These are phyloP conservation scores for Beta corolliflora DNA, from an alignment of 179 eudicot species.

Conservation along the genomic window DNA sequence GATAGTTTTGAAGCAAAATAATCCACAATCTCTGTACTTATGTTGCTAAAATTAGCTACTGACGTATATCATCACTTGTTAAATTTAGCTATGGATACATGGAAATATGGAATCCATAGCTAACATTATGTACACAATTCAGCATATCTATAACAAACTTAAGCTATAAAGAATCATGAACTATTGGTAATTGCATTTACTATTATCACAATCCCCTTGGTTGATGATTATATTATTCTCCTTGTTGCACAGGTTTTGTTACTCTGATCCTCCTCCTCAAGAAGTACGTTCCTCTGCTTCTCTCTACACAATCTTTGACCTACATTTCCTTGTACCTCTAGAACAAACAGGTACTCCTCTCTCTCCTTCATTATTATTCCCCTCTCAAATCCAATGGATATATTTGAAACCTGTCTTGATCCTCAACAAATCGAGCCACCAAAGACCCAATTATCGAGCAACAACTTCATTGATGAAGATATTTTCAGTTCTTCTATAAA, in stretches of 20 bases:
- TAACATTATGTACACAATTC: no score
- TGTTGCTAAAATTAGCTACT: no score
- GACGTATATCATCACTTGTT: no score
- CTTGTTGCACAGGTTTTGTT: neutral
- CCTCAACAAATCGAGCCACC: neutral
- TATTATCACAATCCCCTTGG: neutral
- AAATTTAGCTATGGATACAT: no score
- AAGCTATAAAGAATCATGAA: no score
- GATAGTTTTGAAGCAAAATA: no score
- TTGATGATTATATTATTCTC: neutral
- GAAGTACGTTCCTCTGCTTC: neutral
- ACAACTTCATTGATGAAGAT: conserved; percentile 29
- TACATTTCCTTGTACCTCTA: neutral
- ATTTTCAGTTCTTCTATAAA: conserved; percentile 51
- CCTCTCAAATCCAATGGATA: conserved; percentile 23
- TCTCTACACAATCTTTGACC: neutral
- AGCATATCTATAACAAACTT: no score
- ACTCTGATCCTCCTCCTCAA: neutral
- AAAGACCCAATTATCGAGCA: neutral
- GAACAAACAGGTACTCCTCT: neutral
- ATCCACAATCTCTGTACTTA: no score
- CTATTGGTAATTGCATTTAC: no score
- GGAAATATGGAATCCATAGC: no score
- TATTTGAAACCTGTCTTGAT: conserved; percentile 22
- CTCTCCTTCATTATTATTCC: neutral